phyloP scores from a whole-genome alignment of 176 grass and related monocot species.

The Metroxylon sagu region DNA sequence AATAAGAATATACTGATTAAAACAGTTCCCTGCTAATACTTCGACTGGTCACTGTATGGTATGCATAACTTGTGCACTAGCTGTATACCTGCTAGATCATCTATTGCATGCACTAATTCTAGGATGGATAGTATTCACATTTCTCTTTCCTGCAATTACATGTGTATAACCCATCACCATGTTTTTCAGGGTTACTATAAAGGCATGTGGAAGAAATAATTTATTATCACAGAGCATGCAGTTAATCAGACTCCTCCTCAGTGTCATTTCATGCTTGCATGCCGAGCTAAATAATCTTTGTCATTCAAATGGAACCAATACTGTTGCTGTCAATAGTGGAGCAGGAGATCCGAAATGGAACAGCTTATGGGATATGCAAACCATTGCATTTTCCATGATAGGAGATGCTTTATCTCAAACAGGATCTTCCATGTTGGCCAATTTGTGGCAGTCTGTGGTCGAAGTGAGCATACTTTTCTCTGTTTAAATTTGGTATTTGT shows the following conservation, averaged over 20 bases:
- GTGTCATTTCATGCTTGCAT: conserved; percentile 55
- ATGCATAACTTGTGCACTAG: no score
- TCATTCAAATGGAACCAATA: conserved; percentile 36
- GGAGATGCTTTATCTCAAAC: conserved; percentile 50
- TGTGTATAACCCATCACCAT: no score
- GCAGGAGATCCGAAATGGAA: conserved; percentile 28
- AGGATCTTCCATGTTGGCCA: conserved; percentile 46
- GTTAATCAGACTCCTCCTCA: conserved; percentile 45
- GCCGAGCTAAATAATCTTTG: conserved; percentile 45
- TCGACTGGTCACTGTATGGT: no score
- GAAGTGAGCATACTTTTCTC: conserved; percentile 47
- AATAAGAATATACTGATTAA: no score
- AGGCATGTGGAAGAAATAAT: conserved; percentile 45
- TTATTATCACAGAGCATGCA: conserved; percentile 46
- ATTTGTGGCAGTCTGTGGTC: conserved; percentile 67
- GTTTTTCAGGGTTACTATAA: conserved; percentile 42
- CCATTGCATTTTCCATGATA: conserved; percentile 59
- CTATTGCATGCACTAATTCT: no score
- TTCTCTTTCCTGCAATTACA: no score
- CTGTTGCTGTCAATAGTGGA: conserved; percentile 28
- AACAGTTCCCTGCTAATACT: no score
- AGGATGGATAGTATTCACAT: no score
- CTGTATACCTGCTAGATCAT: no score
- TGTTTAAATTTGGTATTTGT: not conserved
- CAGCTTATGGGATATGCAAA: conserved; percentile 72